phyloP scores from a whole-genome alignment of 148 eudicot genomes.

The Chenopodium berlandieri region DNA sequence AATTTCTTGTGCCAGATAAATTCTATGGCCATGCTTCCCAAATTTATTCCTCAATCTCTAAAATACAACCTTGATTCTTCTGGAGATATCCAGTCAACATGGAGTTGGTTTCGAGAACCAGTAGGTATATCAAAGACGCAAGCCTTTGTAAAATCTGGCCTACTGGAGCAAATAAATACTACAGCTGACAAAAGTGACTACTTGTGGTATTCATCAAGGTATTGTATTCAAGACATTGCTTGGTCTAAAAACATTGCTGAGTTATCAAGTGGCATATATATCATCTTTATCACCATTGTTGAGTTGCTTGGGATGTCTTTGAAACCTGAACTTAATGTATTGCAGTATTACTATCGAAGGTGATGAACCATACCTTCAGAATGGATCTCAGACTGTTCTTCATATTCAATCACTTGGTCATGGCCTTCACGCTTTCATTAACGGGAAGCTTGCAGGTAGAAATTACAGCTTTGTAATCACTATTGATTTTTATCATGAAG shows the following conservation, averaged over 20 bases:
- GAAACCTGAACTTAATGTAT: constrained; percentile 4
- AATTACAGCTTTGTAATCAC: neutral
- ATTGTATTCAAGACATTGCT: neutral
- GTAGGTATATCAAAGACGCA: constrained; percentile 68
- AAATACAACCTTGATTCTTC: constrained; percentile 40
- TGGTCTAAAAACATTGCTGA: neutral
- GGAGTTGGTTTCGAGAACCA: constrained; percentile 86
- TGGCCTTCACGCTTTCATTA: constrained; percentile 72
- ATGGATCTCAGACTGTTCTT: constrained; percentile 68
- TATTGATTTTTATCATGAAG: neutral
- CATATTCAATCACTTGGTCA: constrained; percentile 84
- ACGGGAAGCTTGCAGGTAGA: constrained; percentile 75
- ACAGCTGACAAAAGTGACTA: constrained; percentile 93
- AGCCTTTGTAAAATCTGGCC: constrained; percentile 57
- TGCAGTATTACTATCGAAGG: constrained; percentile 55
- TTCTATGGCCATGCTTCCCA: constrained; percentile 54
- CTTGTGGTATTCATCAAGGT: constrained; percentile 95
- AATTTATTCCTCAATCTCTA: constrained; percentile 40
- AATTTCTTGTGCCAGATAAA: constrained; percentile 55
- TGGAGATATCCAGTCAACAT: constrained; percentile 44
- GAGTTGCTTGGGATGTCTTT: neutral
- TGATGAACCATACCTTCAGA: constrained; percentile 62
- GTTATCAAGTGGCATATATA: neutral
- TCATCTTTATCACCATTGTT: neutral
- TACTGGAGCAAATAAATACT: constrained; percentile 85